Evolutionary conservation across 2,329 filamentous ascomycete genomes (phyloP), one percentile per base, ranked within the genome.

Genomic region (Knufia fluminis): DNA sequence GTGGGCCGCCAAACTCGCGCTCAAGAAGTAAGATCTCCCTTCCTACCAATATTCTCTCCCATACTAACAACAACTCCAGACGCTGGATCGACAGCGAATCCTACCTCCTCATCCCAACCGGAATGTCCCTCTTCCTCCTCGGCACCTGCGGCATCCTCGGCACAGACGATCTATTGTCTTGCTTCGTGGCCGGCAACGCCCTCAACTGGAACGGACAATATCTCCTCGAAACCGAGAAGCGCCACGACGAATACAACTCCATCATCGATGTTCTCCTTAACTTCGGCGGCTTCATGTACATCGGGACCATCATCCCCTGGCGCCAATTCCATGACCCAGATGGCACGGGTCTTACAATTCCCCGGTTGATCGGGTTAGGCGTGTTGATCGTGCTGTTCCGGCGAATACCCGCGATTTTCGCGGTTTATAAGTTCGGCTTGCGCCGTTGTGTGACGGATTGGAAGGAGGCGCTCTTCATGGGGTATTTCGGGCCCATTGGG

Each of bases 251-350:
- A 41, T 77, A 82, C 56, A 82, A 82, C 59, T 69, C 71, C 1
- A 73, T 71, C 32, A 68, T 82, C 10, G 77, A 81, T 46, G 72
- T 78, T 0, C 60, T 81, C 0, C 67, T 82, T 44, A 82, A 81
- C 59, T 78, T 79, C 55, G 76, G 72, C 6, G 97, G 96, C 68
- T 97, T 98, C 66, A 91, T 98, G 58, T 98, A 92, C 65, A 85
- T 98, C 56, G 92, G 92, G 48, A 86, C 92, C 46, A 95, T 98
- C 65, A 92, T 98, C 53, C 92, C 92, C 1, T 98, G 92, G 92
- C 79, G 83, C 60, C 82, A 87, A 64, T 98, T 82, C 76, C 94
- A 96, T 70, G 75, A 82, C 52, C 72, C 77, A 1, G 72, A 73
- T 0, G 62, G 67, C 0, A 72, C 92, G 48, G 89, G 90, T 31